A percentile compares a stretch with the other conserved stretches of the same genome.
Conservation (phyloP, 164 flowering plant species). For the Dillenia suffruticosa region DNA sequence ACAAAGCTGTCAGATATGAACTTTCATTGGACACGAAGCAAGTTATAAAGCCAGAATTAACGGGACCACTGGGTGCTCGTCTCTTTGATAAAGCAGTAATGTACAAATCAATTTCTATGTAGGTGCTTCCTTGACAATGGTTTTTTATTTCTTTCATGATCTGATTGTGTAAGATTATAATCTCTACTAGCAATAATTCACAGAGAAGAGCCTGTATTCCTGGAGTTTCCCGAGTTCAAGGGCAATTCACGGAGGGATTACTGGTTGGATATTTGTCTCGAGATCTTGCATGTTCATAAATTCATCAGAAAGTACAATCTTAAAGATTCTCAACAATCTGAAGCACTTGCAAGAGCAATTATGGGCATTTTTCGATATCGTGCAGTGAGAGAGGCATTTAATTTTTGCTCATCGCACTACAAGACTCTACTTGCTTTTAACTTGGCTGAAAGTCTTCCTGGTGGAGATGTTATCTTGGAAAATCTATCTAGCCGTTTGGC, state of each 20-base stretch:
- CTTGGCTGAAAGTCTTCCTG: constrained; percentile 80
- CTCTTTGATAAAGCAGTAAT: constrained; percentile 87
- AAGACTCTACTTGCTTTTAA: constrained; percentile 63
- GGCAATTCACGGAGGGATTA: constrained; percentile 83
- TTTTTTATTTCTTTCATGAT: constrained; percentile 2
- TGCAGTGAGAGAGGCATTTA: constrained; percentile 77
- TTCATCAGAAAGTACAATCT: constrained; percentile 55
- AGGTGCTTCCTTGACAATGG: constrained; percentile 25
- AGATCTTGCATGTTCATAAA: constrained; percentile 63
- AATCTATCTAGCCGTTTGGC: constrained; percentile 45
- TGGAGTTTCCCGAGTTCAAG: constrained; percentile 89
- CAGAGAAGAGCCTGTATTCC: constrained; percentile 71
- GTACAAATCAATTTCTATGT: constrained; percentile 76
- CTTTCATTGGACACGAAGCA: constrained; percentile 70
- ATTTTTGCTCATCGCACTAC: constrained; percentile 44
- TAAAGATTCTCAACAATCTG: constrained; percentile 45
- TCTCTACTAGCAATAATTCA: constrained; percentile 14
- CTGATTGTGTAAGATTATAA: constrained; percentile 2
- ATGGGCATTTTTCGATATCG: constrained; percentile 62
- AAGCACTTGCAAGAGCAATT: constrained; percentile 68
- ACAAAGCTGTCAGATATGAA: constrained; percentile 79
- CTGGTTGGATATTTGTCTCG: constrained; percentile 80
- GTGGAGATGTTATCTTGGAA: constrained; percentile 75
- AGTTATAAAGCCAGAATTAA: constrained; percentile 77
- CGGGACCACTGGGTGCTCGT: constrained; percentile 92